phyloP scores from a whole-genome alignment of 169 alveolate genomes.

The Eimeria praecox region DNA sequence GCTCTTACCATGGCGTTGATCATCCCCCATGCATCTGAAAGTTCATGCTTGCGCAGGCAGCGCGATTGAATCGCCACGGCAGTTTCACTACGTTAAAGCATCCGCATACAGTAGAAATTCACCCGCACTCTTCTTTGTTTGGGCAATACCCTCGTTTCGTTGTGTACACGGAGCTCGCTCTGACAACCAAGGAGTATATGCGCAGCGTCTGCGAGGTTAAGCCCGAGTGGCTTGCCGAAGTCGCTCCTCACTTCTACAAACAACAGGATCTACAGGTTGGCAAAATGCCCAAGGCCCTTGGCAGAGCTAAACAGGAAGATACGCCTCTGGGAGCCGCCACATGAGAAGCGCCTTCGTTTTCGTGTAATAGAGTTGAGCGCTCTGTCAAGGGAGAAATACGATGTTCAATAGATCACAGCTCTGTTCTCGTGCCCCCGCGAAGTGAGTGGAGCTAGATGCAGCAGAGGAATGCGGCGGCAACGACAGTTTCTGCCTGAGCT shows the following conservation, averaged over 20 bases:
- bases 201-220: slow-evolving; percentile 95
- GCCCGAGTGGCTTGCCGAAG: slow-evolving; percentile 97
- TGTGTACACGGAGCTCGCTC: slow-evolving; percentile 97
- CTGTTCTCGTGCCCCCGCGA: too few relatives aligned
- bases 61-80: slow-evolving; percentile 94
- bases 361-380: background rate
- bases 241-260: slow-evolving; percentile 98
- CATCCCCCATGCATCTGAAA: background rate
- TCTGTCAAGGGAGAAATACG: background rate
- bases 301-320: slow-evolving; percentile 43
- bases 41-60: slow-evolving; percentile 87
- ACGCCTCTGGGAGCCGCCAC: background rate
- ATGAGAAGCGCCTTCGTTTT: background rate
- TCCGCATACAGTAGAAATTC: slow-evolving; percentile 97
- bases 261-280: slow-evolving; percentile 79
- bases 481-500: background rate
- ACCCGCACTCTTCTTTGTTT: slow-evolving; percentile 96
- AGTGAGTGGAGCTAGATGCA: too few relatives aligned
- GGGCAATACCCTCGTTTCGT: slow-evolving; percentile 93
- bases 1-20: background rate
- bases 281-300: slow-evolving; percentile 76
- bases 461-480: background rate
- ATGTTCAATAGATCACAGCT: too few relatives aligned
- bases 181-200: slow-evolving; percentile 98
- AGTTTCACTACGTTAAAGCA: slow-evolving; percentile 96